Percentiles rank a stretch among this genome's conserved stretches.
phyloP scores from a whole-genome alignment of 768 basidiomycete genomes.

The Tremella mesenterica region DNA sequence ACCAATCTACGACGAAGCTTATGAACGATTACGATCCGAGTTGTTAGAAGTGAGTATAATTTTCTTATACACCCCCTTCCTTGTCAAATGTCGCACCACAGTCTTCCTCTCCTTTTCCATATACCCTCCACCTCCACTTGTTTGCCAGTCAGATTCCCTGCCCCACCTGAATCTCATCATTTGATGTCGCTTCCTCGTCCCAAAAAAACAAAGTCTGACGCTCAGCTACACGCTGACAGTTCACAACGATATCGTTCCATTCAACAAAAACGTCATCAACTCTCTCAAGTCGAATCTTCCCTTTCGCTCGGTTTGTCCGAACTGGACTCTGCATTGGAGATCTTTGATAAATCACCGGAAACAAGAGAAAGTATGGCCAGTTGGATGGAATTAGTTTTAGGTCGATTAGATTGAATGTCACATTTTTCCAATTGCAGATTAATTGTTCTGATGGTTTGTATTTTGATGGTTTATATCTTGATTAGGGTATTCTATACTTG shows the following conservation, averaged over 20 bases:
- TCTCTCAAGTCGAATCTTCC: slow-evolving; percentile 20
- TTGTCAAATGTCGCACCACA: too few relatives aligned
- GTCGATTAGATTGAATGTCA: slow-evolving; percentile 7
- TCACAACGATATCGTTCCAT: slow-evolving; percentile 19
- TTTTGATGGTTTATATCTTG: too few relatives aligned
- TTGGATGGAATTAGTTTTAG: slow-evolving; percentile 14
- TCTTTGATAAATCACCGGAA: slow-evolving; percentile 18
- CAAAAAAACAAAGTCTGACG: too few relatives aligned
- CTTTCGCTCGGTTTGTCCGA: slow-evolving; percentile 29
- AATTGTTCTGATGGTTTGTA: too few relatives aligned
- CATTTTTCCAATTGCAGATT: too few relatives aligned
- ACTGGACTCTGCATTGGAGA: slow-evolving; percentile 10
- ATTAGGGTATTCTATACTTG: too few relatives aligned
- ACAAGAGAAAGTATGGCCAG: slow-evolving; percentile 12
- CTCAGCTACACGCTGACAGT: slow-evolving; percentile 27
- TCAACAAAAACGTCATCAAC: slow-evolving; percentile 17
- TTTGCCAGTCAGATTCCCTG: too few relatives aligned
- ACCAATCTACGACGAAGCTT: slow-evolving; percentile 38
- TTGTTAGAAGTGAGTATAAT: slow-evolving; percentile 25
- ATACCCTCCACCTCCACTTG: too few relatives aligned
- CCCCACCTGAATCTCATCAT: too few relatives aligned
- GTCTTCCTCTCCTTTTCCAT: too few relatives aligned
- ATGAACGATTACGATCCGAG: slow-evolving; percentile 29
- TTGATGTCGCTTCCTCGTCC: too few relatives aligned
- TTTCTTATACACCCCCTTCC: neutral